Percentiles rank a stretch among this genome's conserved stretches.
Conservation (phyloP, 768 basidiomycete genomes). For the Collybiopsis luxurians region DNA sequence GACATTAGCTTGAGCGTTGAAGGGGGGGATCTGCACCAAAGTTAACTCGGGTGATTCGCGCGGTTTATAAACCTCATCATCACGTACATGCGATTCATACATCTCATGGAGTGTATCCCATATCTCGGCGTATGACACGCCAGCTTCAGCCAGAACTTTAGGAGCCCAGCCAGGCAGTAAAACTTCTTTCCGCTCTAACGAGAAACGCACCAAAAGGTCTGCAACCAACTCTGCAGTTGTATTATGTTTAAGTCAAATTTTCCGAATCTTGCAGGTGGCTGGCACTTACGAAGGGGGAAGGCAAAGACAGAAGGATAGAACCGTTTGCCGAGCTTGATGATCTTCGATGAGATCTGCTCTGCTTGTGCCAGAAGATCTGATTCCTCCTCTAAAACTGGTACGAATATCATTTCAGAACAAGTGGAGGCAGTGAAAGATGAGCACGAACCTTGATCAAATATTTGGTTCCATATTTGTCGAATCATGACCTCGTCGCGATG, state of each 20-base stretch:
- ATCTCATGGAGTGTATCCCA: conserved; percentile 86
- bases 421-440: background rate
- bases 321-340: conserved; percentile 74
- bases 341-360: conserved; percentile 59
- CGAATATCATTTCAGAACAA: background rate
- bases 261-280: background rate
- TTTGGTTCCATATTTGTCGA: conserved; percentile 83
- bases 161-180: conserved; percentile 82
- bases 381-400: conserved; percentile 52
- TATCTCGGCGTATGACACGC: conserved; percentile 76
- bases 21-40: conserved; percentile 65
- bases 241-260: background rate
- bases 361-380: conserved; percentile 53
- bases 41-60: background rate
- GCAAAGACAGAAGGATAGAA: conserved; percentile 92
- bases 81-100: conserved; percentile 81
- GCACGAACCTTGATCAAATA: conserved; percentile 74
- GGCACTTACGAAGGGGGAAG: conserved; percentile 76
- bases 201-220: conserved; percentile 72
- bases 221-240: conserved; percentile 70
- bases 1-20: conserved; percentile 77
- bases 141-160: conserved; percentile 73
- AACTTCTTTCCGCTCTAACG: conserved; percentile 53
- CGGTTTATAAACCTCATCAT: conserved; percentile 2
- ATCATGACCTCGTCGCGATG: conserved; percentile 83